phyloP scores from a whole-genome alignment of 371 early-diverging fungal species.

The Mortierella sp. region DNA sequence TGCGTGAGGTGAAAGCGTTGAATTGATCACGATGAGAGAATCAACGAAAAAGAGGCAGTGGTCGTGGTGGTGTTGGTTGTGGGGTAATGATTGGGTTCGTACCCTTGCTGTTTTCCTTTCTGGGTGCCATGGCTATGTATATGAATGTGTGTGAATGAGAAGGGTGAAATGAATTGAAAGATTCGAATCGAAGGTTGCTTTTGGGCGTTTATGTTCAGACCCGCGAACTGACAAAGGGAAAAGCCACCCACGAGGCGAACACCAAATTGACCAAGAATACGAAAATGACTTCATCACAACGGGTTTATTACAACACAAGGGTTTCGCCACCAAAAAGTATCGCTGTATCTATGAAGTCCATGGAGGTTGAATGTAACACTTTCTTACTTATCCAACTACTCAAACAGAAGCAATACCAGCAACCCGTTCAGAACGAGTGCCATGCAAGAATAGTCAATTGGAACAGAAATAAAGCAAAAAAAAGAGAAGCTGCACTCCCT shows the following conservation, averaged over 20 bases:
- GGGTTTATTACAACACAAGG: not conserved
- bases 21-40: not conserved
- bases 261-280: not conserved
- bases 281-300: not conserved
- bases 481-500: not conserved
- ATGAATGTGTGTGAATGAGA: not conserved
- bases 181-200: slow-evolving; percentile 14
- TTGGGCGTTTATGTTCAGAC: not conserved
- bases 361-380: not conserved
- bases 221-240: not conserved
- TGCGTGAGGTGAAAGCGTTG: not conserved
- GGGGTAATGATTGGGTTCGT: not conserved
- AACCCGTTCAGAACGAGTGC: not conserved
- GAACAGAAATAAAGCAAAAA: not conserved
- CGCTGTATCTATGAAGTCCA: too few relatives aligned
- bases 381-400: not conserved
- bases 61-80: not conserved
- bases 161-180: not conserved
- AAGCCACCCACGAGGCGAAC: not conserved
- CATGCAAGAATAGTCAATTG: not conserved
- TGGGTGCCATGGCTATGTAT: slow-evolving; percentile 35
- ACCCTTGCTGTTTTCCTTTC: slow-evolving; percentile 57
- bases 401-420: not conserved
- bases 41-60: not conserved
- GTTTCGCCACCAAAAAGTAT: too few relatives aligned